Evolutionary conservation across 768 basidiomycete genomes (phyloP).

Genomic region (Boletus huronensis): DNA sequence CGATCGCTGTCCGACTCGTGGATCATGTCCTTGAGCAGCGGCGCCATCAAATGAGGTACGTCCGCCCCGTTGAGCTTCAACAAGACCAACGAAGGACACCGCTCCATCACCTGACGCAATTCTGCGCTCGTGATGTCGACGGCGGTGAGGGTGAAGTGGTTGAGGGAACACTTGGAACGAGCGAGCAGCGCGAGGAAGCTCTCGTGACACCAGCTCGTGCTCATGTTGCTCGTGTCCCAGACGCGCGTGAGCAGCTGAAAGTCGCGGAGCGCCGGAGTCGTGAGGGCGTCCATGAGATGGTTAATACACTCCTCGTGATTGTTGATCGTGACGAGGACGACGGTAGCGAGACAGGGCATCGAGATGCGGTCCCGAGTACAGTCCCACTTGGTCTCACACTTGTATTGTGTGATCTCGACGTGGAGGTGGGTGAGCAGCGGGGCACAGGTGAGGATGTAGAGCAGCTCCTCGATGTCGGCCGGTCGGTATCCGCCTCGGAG

Average conservation of each 20-base stretch:
- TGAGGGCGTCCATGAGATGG: constrained; percentile 27
- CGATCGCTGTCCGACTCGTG: constrained; percentile 14
- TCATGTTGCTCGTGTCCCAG: constrained; percentile 31
- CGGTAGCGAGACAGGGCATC: constrained; percentile 30
- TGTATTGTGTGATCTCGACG: constrained; percentile 32
- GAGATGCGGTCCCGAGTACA: constrained; percentile 15
- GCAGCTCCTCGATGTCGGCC: constrained; percentile 25
- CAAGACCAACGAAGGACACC: constrained; percentile 29
- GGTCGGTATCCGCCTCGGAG: constrained; percentile 30
- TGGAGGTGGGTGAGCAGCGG: constrained; percentile 29
- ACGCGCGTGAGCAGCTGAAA: constrained; percentile 32
- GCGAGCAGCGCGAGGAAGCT: constrained; percentile 25
- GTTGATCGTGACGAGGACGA: constrained; percentile 31
- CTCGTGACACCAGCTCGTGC: constrained; percentile 29
- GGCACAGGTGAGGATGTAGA: constrained; percentile 23
- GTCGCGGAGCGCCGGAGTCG: constrained; percentile 23
- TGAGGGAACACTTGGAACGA: constrained; percentile 28
- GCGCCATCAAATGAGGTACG: constrained; percentile 20
- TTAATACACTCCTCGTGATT: constrained; percentile 27
- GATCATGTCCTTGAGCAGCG: constrained; percentile 26
- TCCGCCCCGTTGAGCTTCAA: constrained; percentile 28
- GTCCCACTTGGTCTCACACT: constrained; percentile 28
- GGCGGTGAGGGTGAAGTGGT: constrained; percentile 30
- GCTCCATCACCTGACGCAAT: constrained; percentile 25
- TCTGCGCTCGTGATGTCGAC: constrained; percentile 21